Base-by-base conservation (phyloP, 2,329 filamentous ascomycete species). In the Ilyonectria sp. region DNA sequence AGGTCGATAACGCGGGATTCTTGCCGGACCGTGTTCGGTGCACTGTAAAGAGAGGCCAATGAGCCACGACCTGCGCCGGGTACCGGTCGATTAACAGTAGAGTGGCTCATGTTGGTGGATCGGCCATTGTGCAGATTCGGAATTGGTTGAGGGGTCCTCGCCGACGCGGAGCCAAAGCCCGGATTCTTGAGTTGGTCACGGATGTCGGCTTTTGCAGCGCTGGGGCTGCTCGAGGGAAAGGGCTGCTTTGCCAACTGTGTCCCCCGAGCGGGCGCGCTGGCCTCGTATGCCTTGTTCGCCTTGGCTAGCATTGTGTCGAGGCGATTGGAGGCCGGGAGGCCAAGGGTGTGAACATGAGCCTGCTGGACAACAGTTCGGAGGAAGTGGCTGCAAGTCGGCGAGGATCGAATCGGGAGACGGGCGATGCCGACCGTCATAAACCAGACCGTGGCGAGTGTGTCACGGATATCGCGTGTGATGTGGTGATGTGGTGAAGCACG, bases 181-280 rank as follows among this genome's bases (percentile, higher is more conserved):
- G 82, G 78, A 71, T 83, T 86, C 68, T 84, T 85, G 71, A 88
- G 81, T 61, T 85, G 84, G 53, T 87, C 83, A 62, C 85, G 79
- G 70, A 90, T 87, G 66, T 85, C 86, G 44, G 79, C 79, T 76
- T 84, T 82, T 10, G 78, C 70, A 29, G 81, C 76, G 49, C 77
- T 79, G 13, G 87, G 86, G 71, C 85, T 90, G 78, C 86, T 90
- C 1, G 89, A 89, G 4, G 87, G 84, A 69, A 90, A 88, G 17
- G 87, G 80, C 64, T 87, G 83, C 76, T 90, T 89, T 5, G 82
- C 79, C 49, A 87, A 76, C 54, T 77, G 71, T 9, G 75, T 70
- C 57, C 79, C 79, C 10, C 78, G 76, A 23, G 75, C 74, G 62
- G 80, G 75, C 68, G 77, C 74, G 62, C 79, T 80, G 66, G 83